A percentile compares a stretch with the other conserved stretches of the same genome.
phyloP scores from a whole-genome alignment of 768 basidiomycete species.

The Mycena galericulata region DNA sequence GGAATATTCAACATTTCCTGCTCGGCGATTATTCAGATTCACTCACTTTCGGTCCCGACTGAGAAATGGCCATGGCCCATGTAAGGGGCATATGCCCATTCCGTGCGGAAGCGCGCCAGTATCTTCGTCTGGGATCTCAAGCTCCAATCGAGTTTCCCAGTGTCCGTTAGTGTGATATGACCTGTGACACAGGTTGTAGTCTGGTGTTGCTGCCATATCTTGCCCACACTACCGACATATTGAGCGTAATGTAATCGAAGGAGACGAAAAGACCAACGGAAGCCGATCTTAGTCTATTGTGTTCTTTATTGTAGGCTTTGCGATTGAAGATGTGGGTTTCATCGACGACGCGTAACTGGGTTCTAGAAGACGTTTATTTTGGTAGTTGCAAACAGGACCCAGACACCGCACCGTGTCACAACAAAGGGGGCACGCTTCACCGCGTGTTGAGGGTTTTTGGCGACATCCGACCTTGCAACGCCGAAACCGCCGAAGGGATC shows the following conservation, averaged over 20 bases:
- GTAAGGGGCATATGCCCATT: conserved; percentile 49
- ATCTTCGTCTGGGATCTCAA: conserved; percentile 29
- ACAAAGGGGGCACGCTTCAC: conserved; percentile 49
- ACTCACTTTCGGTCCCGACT: conserved; percentile 47
- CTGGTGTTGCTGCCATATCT: conserved; percentile 24
- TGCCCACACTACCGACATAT: conserved; percentile 37
- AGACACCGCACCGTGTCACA: conserved; percentile 47
- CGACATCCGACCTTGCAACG: neutral
- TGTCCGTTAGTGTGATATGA: conserved; percentile 42
- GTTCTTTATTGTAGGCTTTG: conserved; percentile 43
- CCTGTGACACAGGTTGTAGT: conserved; percentile 38
- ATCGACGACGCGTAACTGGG: conserved; percentile 48
- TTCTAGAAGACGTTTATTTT: conserved; percentile 35
- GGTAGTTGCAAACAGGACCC: neutral
- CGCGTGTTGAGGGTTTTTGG: conserved; percentile 29
- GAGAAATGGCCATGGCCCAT: conserved; percentile 34
- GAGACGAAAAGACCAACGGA: conserved; percentile 36
- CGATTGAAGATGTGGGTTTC: conserved; percentile 46
- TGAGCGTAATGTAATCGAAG: neutral
- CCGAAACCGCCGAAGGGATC: neutral
- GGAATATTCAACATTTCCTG: neutral
- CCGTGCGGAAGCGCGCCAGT: conserved; percentile 24
- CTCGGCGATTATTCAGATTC: neutral
- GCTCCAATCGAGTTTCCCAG: conserved; percentile 46
- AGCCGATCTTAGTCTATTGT: conserved; percentile 35